Evolutionary conservation across 2,329 filamentous ascomycete genomes (phyloP).

Genomic region (Colletotrichum magnum): DNA sequence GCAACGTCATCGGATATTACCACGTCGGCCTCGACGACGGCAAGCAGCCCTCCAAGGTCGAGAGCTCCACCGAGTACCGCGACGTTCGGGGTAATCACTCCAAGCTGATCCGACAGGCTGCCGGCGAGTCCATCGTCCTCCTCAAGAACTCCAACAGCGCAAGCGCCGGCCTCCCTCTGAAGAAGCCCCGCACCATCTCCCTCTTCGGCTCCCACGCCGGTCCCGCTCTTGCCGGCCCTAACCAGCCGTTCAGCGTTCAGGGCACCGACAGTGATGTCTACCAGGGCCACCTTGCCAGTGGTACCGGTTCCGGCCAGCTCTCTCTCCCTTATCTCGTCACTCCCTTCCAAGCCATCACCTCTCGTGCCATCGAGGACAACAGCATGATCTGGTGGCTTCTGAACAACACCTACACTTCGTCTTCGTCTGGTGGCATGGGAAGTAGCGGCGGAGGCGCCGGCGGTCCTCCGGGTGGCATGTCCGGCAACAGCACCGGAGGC

Average conservation of each 20-base stretch:
- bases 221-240: constrained; percentile 18
- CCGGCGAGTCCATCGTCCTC: constrained; percentile 74
- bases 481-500: constrained; percentile 22
- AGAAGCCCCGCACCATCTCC: constrained; percentile 51
- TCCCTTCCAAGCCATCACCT: constrained; percentile 33
- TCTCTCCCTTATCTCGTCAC: constrained; percentile 32
- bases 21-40: constrained; percentile 67
- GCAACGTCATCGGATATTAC: constrained; percentile 70
- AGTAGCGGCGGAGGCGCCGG: constrained; percentile 5
- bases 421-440: constrained; percentile 26
- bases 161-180: constrained; percentile 69
- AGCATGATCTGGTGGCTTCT: constrained; percentile 54
- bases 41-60: constrained; percentile 71
- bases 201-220: constrained; percentile 31
- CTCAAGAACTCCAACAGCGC: constrained; percentile 76
- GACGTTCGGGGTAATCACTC: constrained; percentile 35
- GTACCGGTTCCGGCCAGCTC: constrained; percentile 30
- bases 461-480: constrained; percentile 6
- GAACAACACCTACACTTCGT: constrained; percentile 35
- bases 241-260: constrained; percentile 29
- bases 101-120: constrained; percentile 32
- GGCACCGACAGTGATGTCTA: constrained; percentile 31
- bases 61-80: constrained; percentile 63
- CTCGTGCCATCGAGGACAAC: constrained; percentile 55
- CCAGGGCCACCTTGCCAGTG: constrained; percentile 29